Evolutionary conservation across 345 rosid genomes (phyloP).

Genomic region (Salix viminalis): DNA sequence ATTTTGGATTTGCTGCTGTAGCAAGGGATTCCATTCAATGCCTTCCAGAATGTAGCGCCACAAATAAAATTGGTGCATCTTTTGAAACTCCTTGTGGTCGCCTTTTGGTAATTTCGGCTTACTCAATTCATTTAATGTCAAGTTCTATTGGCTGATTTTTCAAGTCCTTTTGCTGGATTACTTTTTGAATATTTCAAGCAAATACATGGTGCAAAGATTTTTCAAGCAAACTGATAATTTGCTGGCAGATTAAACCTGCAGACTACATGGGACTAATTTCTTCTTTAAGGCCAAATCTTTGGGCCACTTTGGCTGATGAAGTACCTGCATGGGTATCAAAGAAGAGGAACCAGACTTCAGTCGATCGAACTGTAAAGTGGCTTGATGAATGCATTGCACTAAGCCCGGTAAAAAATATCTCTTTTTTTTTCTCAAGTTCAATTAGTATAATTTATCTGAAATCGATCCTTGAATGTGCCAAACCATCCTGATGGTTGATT

Average conservation of each 20-base stretch:
- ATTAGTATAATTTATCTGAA: background rate
- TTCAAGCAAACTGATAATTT: background rate
- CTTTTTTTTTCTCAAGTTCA: background rate
- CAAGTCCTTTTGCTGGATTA: background rate
- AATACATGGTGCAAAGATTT: too few relatives aligned
- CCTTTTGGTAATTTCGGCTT: conserved; percentile 39
- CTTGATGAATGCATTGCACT: conserved; percentile 61
- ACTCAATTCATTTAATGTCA: background rate
- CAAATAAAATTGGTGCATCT: conserved; percentile 61
- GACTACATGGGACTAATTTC: conserved; percentile 61
- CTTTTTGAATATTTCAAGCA: background rate
- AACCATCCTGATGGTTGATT: background rate
- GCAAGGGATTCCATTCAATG: conserved; percentile 66
- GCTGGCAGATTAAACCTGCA: conserved; percentile 53
- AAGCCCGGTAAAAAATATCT: conserved; percentile 38
- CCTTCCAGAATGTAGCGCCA: conserved; percentile 46
- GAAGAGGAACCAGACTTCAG: conserved; percentile 55
- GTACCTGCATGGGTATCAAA: conserved; percentile 66
- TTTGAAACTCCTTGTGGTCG: conserved; percentile 73
- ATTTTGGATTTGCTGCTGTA: conserved; percentile 44
- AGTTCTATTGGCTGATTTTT: background rate
- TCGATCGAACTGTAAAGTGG: conserved; percentile 70
- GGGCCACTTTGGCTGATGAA: conserved; percentile 74
- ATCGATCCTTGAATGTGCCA: background rate
- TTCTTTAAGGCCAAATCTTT: conserved; percentile 56